Percentiles rank a stretch among this genome's conserved stretches.
phyloP scores from a whole-genome alignment of 164 flowering plant species.

The Umbilicus rupestris region DNA sequence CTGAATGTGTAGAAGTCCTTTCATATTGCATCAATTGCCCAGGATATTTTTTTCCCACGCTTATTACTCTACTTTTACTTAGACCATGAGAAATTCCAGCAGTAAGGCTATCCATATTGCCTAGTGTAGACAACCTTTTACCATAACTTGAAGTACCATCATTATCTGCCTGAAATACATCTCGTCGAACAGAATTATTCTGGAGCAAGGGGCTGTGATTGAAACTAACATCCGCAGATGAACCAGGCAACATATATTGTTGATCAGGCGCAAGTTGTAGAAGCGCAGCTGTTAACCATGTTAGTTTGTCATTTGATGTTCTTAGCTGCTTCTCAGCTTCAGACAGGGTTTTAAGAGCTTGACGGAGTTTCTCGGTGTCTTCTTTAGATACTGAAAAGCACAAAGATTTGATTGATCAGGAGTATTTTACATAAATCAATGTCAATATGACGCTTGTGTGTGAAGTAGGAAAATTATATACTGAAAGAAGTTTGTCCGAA shows the following conservation, averaged over 20 bases:
- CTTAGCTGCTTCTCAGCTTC: conserved; percentile 97
- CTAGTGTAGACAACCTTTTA: conserved; percentile 28
- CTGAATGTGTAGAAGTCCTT: conserved; percentile 15
- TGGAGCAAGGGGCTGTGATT: conserved; percentile 47
- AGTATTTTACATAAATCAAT: background rate
- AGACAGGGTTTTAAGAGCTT: conserved; percentile 85
- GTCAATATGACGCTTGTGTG: background rate
- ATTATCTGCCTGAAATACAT: conserved; percentile 21
- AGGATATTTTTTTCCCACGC: conserved; percentile 27
- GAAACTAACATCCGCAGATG: conserved; percentile 64
- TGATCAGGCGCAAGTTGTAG: conserved; percentile 98
- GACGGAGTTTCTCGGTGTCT: conserved; percentile 90
- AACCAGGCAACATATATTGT: conserved; percentile 71
- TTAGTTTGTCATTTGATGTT: conserved; percentile 77
- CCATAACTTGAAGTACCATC: conserved; percentile 22
- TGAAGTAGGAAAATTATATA: background rate
- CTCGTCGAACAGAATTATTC: conserved; percentile 29
- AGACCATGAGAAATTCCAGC: conserved; percentile 21
- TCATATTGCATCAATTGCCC: conserved; percentile 24
- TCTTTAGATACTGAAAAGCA: conserved; percentile 74
- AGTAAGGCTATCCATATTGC: conserved; percentile 21
- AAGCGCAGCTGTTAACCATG: conserved; percentile 96
- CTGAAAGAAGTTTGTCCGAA: background rate
- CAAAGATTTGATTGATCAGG: conserved; percentile 4
- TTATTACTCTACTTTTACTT: conserved; percentile 18